Base-by-base conservation (phyloP, 768 basidiomycete genomes). In the Pleurotus cornucopiae region DNA sequence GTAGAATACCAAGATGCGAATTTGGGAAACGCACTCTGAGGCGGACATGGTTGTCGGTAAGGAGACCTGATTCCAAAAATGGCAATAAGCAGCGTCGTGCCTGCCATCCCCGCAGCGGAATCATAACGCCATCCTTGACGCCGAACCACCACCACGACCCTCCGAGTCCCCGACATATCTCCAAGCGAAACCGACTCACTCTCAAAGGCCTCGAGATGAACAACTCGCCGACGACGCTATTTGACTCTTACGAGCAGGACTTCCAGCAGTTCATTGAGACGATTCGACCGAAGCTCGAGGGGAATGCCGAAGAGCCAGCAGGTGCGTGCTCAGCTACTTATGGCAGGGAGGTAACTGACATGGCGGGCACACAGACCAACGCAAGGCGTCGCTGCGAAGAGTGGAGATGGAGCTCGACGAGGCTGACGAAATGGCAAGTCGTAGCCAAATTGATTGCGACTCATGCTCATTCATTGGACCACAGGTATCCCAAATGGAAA, bases 401-500 rank as follows among this genome's bases (percentile, higher is more conserved):
- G 89, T 91, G 20, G 91, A 95, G 67, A 92, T 94, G 83, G 96
- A 98, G 67, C 75, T 99, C 4, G 97, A 99, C 68, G 97, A 99
- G 71, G 96, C 95, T 0, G 95, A 97, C 62, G 97, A 98, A 77
- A 94, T 98, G 83, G 95, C 89, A 64, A 47, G 83, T 65, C 6
- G 37, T 14, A 9, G n/a, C 51, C 37, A 13, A 13, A 30, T 11
- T 20, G 45, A 18, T 34, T 34, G 23, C 26, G 16, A 30, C 40
- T 21, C 48, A 34, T 56, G 54, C 48, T 40, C 23, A 53, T 45
- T 5, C 26, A 40, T 44, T 20, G 54, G 48, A 52, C 20, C 60
- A 49, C 49, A 98, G 96, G 82, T 98, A 61, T 94, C 94, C 46
- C 97, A 99, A 82, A 97, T 99, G 96, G 96, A 98, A 74, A 89